Conservation (phyloP, 2,329 filamentous ascomycete species). For the Fusarium sp. region DNA sequence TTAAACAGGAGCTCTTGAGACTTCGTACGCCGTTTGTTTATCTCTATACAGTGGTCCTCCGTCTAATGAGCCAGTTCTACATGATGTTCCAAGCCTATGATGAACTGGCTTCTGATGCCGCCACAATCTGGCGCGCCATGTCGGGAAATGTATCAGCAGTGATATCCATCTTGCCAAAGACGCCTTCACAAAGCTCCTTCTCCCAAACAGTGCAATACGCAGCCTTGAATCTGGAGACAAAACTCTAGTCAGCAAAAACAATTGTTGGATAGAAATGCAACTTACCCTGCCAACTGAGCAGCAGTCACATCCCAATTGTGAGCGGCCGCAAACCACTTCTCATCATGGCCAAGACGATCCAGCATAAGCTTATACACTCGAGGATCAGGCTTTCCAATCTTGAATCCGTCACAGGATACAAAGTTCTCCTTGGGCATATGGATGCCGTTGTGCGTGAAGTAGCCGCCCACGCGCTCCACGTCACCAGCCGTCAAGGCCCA, state of each 20-base stretch:
- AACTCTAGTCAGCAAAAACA: no score
- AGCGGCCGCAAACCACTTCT: slow-evolving; percentile 68
- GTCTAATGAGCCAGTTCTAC: neutral
- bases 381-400: slow-evolving; percentile 62
- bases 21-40: neutral
- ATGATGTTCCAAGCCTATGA: neutral
- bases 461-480: slow-evolving; percentile 60
- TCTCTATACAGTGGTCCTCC: neutral
- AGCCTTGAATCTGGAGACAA: slow-evolving; percentile 61
- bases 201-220: slow-evolving; percentile 67
- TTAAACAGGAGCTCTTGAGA: neutral
- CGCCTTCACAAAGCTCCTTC: slow-evolving; percentile 59
- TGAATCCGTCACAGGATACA: slow-evolving; percentile 60
- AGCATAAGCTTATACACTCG: slow-evolving; percentile 59
- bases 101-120: slow-evolving; percentile 16
- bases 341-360: slow-evolving; percentile 52
- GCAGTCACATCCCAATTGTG: slow-evolving; percentile 71
- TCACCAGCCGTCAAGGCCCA: slow-evolving; percentile 68
- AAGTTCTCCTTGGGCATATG: slow-evolving; percentile 64
- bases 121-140: slow-evolving; percentile 58
- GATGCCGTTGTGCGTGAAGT: slow-evolving; percentile 61
- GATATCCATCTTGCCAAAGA: slow-evolving; percentile 66
- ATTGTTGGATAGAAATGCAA: no score
- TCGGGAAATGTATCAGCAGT: slow-evolving; percentile 57
- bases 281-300: slow-evolving; percentile 58